phyloP scores from a whole-genome alignment of 2,329 filamentous ascomycete species.

The Neurospora sp. region DNA sequence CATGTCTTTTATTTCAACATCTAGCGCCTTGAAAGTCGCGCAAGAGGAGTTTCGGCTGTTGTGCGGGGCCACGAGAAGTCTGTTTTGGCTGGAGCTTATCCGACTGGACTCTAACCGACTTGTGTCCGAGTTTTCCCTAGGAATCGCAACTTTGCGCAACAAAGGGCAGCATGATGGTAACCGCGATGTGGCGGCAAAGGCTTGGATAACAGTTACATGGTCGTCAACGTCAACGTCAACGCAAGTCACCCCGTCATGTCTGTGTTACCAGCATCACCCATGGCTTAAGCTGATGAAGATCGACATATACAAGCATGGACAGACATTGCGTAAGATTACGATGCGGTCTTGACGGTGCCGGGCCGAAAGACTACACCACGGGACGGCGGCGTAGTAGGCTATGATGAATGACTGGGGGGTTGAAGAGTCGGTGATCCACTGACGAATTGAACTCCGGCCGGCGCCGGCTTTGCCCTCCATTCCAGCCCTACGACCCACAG shows the following conservation, averaged over 20 bases:
- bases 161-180: not conserved
- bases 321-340: not conserved
- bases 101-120: not conserved
- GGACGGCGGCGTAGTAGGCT: not conserved
- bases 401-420: not conserved
- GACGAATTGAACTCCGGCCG: not conserved
- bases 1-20: not conserved
- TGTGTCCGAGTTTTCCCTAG: not conserved
- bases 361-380: not conserved
- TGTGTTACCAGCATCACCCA: not conserved
- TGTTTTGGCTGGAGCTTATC: not conserved
- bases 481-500: constrained; percentile 19
- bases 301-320: not conserved
- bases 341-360: not conserved
- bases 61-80: not conserved
- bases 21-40: not conserved
- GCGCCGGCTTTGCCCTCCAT: constrained; percentile 8
- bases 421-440: not conserved
- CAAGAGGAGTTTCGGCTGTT: not conserved
- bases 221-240: not conserved
- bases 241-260: not conserved
- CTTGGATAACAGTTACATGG: not conserved
- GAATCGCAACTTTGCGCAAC: not conserved
- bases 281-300: not conserved
- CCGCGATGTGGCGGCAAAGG: not conserved